Base-by-base conservation (phyloP, 352 stramenopile genomes). In the Phytophthora kernoviae region DNA sequence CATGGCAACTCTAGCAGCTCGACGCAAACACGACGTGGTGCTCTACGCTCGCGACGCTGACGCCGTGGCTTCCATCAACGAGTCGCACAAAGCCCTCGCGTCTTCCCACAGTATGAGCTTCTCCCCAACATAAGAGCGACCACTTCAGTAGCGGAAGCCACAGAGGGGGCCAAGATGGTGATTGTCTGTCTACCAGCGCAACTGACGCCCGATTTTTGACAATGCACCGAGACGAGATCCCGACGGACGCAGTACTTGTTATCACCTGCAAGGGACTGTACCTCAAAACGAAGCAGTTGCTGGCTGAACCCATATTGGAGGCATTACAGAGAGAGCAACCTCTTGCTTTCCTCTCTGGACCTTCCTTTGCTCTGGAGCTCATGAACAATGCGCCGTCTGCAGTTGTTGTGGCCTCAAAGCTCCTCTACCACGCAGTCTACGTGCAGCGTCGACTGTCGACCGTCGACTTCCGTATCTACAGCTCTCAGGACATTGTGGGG, bases 321-420 rank as follows among this genome's bases (percentile, higher is more conserved):
- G 84, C 83, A 20, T 79, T 99, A 33, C 93, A 90, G 7, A 78
- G 90, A 72, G 69, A 98, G 44, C 89, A 98, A 63, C 93, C 88
- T n/a, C 93, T 98, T 51, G 92, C 92, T n/a, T 98, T 98, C 61
- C 64, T 98, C 22, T 98, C 90, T 0, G 97, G 71, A 2, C 97
- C 97, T 21, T 98, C 91, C 45, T 99, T 99, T 75, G 97, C 97
- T 5, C 77, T 96, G 18, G 97, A 99, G 68, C 98, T 99, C 62
- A 91, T 98, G 76, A 79, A 96, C 56, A 95, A 96, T 36, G 79
- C 93, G 62, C 95, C 96, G 8, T 99, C 97, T 2, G 96, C 95
- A 5, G 96, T 99, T 5, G 79, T 99, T 2, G 96, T 99, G 51
- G 96, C 96, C 15, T 96, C 89, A 26, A 95, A 97, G 70, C 92